These are phyloP conservation scores for Terfezia boudieri DNA, from an alignment of 495 filamentous ascomycete species.

Conservation along the genomic window DNA sequence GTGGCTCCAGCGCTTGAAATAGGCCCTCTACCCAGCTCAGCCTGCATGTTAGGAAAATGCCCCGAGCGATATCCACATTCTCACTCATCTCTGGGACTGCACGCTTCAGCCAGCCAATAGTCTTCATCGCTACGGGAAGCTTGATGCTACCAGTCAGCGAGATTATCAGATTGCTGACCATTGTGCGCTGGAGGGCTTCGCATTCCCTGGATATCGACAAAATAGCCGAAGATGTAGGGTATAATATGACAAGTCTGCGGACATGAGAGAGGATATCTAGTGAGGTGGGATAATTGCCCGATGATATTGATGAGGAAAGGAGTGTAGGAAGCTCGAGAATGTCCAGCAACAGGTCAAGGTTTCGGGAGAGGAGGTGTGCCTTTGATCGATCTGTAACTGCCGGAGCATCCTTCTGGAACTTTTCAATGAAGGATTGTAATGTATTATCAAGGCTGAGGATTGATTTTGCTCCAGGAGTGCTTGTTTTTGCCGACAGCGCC, in stretches of 20 bases:
- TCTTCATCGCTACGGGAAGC: conserved; percentile 74
- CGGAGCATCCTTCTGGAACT: conserved; percentile 39
- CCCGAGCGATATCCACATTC: conserved; percentile 23
- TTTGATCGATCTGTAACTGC: conserved; percentile 54
- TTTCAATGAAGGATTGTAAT: conserved; percentile 57
- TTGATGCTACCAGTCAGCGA: conserved; percentile 65
- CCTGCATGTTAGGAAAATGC: conserved; percentile 9
- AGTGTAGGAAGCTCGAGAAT: conserved; percentile 79
- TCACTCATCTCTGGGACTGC: conserved; percentile 44
- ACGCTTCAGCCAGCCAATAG: conserved; percentile 73
- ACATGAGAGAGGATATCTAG: conserved; percentile 90
- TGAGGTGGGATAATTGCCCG: conserved; percentile 60
- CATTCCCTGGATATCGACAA: conserved; percentile 51
- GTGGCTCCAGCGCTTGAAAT: conserved; percentile 39
- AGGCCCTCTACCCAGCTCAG: conserved; percentile 45
- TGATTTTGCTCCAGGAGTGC: conserved; percentile 30
- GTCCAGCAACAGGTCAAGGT: conserved; percentile 74
- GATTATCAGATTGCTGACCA: conserved; percentile 66
- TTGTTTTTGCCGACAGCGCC: conserved; percentile 33
- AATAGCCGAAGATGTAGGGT: conserved; percentile 56
- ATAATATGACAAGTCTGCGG: conserved; percentile 59
- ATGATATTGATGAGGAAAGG: conserved; percentile 46
- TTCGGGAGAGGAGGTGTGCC: conserved; percentile 65
- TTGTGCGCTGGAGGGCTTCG: conserved; percentile 68
- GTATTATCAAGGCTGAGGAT: conserved; percentile 44